A percentile compares a stretch with the other conserved stretches of the same genome.
phyloP scores from a whole-genome alignment of 192 early-diverging fungal genomes.

The Podila epigama region DNA sequence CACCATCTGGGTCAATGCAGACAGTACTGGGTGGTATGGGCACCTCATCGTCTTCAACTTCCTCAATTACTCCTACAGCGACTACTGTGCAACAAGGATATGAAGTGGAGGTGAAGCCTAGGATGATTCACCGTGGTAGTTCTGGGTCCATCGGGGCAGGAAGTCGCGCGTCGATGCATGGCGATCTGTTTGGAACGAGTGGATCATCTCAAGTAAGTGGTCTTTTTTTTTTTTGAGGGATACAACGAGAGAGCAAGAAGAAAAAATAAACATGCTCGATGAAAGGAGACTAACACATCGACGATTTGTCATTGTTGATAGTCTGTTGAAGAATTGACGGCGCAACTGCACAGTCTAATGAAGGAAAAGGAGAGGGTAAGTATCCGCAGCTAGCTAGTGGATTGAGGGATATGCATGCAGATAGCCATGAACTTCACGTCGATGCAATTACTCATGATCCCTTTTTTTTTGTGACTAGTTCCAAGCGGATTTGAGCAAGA shows the following conservation, averaged over 20 bases:
- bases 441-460: not conserved
- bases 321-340: constrained; percentile 49
- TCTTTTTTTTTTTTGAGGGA: not conserved
- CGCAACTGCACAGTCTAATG: constrained; percentile 49
- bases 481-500: constrained; percentile 57
- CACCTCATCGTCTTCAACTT: constrained; percentile 7
- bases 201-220: constrained; percentile 14
- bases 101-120: constrained; percentile 22
- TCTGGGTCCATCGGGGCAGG: constrained; percentile 18
- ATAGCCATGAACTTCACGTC: not conserved
- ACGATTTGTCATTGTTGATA: no score
- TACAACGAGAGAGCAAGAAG: not conserved
- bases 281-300: not conserved
- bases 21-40: not conserved
- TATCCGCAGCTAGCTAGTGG: no score
- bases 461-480: constrained; percentile 31
- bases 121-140: constrained; percentile 33
- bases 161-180: constrained; percentile 33
- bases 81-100: constrained; percentile 10
- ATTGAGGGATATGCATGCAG: not conserved
- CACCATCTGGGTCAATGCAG: not conserved
- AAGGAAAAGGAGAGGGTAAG: constrained; percentile 55
- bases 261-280: not conserved
- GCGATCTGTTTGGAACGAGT: constrained; percentile 3
- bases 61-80: not conserved